Percentiles rank a stretch among this genome's conserved stretches.
Conservation (phyloP, 257 asterid species). For the Lavandula angustifolia region DNA sequence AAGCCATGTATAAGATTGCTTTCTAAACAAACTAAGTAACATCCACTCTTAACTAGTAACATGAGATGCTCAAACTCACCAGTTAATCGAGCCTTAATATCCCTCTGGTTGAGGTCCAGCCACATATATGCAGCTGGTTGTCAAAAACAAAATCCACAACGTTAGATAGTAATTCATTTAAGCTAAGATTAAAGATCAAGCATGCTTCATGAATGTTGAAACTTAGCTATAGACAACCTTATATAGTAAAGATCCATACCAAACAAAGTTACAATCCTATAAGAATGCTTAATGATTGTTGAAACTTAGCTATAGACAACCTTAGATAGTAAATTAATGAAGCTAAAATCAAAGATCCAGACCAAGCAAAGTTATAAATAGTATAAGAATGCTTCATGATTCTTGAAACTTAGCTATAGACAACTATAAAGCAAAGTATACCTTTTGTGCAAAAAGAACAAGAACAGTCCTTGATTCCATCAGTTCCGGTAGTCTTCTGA, state of each 20-base stretch:
- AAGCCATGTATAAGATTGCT: slow-evolving; percentile 48
- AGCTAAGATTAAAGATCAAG: background rate
- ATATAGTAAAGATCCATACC: slow-evolving; percentile 24
- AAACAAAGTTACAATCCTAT: background rate
- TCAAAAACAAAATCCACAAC: slow-evolving; percentile 29
- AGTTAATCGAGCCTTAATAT: slow-evolving; percentile 66
- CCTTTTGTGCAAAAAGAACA: slow-evolving; percentile 90
- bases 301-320: slow-evolving; percentile 6
- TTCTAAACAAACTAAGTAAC: slow-evolving; percentile 35
- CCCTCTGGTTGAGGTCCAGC: slow-evolving; percentile 88
- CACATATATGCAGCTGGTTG: slow-evolving; percentile 71
- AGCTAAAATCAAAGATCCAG: slow-evolving; percentile 10
- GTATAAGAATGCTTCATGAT: slow-evolving; percentile 10
- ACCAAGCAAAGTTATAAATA: background rate
- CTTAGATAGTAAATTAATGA: slow-evolving; percentile 24
- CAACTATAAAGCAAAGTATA: slow-evolving; percentile 31
- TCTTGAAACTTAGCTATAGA: slow-evolving; percentile 10
- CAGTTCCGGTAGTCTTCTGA: slow-evolving; percentile 35
- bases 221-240: background rate
- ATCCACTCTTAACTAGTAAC: background rate
- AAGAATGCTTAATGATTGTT: slow-evolving; percentile 13
- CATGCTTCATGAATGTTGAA: slow-evolving; percentile 22
- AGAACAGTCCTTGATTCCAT: slow-evolving; percentile 59
- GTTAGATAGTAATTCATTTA: too few species aligned
- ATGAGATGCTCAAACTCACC: slow-evolving; percentile 42